Conservation (phyloP, 352 stramenopile species). For the Phytopythium mirpurense region DNA sequence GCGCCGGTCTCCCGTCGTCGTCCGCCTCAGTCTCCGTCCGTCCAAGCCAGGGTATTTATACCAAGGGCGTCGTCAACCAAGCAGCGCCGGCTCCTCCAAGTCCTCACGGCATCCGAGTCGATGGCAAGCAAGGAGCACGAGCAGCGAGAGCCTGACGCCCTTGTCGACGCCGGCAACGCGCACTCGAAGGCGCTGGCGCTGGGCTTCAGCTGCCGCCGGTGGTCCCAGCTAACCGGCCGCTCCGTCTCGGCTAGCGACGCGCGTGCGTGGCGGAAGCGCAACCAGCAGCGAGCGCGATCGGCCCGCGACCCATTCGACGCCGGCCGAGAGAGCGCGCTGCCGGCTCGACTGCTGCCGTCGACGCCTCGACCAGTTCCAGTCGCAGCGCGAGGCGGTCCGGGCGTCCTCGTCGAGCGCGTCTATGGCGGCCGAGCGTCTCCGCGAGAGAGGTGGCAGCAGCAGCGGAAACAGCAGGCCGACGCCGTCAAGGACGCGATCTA, state of each 20-base stretch:
- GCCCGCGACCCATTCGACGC: no score
- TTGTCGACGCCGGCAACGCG: neutral
- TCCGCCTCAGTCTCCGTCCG: no score
- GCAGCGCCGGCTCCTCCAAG: neutral
- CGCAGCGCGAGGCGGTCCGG: neutral
- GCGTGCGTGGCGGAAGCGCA: slow-evolving; percentile 2
- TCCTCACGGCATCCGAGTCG: neutral
- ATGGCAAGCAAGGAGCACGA: neutral
- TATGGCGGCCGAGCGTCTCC: neutral
- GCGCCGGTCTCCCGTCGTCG: neutral
- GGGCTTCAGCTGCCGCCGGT: slow-evolving; percentile 40
- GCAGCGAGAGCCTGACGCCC: neutral
- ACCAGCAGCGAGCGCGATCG: neutral
- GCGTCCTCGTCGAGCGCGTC: neutral
- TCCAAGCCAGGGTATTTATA: neutral
- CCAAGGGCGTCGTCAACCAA: neutral
- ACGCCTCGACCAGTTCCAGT: neutral
- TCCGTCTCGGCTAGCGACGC: neutral
- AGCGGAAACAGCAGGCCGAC: slow-evolving; percentile 11
- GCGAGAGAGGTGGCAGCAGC: neutral
- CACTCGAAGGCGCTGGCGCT: neutral
- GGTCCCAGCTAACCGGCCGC: slow-evolving; percentile 27
- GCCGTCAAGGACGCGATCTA: slow-evolving; percentile 26
- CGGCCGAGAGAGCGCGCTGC: neutral
- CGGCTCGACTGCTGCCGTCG: neutral